A percentile compares a stretch with the other conserved stretches of the same genome.
These are phyloP conservation scores for Neolentinus lepideus DNA, from an alignment of 1,284 basidiomycete species.

Conservation along the genomic window DNA sequence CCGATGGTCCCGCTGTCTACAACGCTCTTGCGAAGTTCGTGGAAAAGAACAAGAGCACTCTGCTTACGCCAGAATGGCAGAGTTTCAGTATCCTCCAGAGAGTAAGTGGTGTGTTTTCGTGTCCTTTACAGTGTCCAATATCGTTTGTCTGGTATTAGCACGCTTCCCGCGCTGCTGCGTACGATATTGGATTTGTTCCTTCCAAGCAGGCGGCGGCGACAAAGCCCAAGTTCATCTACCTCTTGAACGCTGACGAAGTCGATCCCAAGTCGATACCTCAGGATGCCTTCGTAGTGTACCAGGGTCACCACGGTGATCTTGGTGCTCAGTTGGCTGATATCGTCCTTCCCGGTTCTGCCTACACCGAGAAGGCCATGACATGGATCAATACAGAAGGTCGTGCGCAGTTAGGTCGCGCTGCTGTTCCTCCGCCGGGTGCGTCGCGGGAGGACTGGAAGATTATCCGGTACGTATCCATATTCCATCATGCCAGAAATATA, in stretches of 20 bases:
- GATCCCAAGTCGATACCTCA: conserved; percentile 87
- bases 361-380: conserved; percentile 93
- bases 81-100: conserved; percentile 93
- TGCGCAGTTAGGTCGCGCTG: conserved; percentile 85
- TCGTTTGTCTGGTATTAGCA: conserved; percentile 29
- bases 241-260: conserved; percentile 95
- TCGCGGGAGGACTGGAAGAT: conserved; percentile 99
- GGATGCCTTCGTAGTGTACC: conserved; percentile 97
- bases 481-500: background rate
- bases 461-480: conserved; percentile 54
- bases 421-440: conserved; percentile 93
- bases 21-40: conserved; percentile 79
- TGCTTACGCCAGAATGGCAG: conserved; percentile 91
- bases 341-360: conserved; percentile 88
- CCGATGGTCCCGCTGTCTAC: conserved; percentile 79
- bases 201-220: conserved; percentile 69
- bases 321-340: conserved; percentile 97
- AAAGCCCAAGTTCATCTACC: conserved; percentile 94
- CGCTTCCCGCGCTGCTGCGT: conserved; percentile 92
- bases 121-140: background rate
- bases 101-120: conserved; percentile 34
- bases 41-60: conserved; percentile 66
- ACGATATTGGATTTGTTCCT: conserved; percentile 91
- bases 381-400: conserved; percentile 99
- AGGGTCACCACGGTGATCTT: conserved; percentile 97